Evolutionary conservation across 2,329 filamentous ascomycete species (phyloP), one percentile per base, ranked within the genome.

Genomic region (Gaeumannomyces sp.): DNA sequence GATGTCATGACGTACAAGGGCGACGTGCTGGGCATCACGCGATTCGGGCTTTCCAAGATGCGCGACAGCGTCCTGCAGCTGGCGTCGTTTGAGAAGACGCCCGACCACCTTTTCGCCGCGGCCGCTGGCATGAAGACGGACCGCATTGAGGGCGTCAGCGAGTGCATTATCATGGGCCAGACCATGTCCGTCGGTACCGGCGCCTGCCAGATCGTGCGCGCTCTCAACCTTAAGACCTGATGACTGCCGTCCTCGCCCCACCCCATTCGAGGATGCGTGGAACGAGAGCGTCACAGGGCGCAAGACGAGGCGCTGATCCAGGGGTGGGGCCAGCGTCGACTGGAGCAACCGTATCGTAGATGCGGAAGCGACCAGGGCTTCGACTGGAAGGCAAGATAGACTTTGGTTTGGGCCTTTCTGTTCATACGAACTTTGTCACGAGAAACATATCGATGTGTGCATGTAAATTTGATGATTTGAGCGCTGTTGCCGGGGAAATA

Each of bases 1-100:
- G 95, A 99, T 73, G 93, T 97, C 64, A 99, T 99, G 95, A 98
- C 95, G 0, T 98, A 94, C 83, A 98, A 97, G 80, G 95, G 95
- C 62, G 94, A 98, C 70, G 91, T 99, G 0, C 84, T 97, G 25
- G 95, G 95, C 63, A 99, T 99, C 74, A 99, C 95, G 2, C 89
- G 95, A 38, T 98, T 98, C 76, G 95, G 95, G 63, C 83, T 99
- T 31, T 91, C 93, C 65, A 99, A 98, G 82, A 98, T 97, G 90
- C 85, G 95, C 63, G 95, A 99, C 76, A 91, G 87, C 22, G 95
- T 98, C 14, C 80, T 99, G 65, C 95, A 99, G 76, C 84, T 99
- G 16, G 95, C 95, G 0, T 94, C 90, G 25, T 99, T 99, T 73
- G 95, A 99, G 78, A 98, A 98, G 85, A 99, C 95, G 60, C 93